Base-by-base conservation (phyloP, 768 basidiomycete species). In the Strobilomyces echinocephalus region DNA sequence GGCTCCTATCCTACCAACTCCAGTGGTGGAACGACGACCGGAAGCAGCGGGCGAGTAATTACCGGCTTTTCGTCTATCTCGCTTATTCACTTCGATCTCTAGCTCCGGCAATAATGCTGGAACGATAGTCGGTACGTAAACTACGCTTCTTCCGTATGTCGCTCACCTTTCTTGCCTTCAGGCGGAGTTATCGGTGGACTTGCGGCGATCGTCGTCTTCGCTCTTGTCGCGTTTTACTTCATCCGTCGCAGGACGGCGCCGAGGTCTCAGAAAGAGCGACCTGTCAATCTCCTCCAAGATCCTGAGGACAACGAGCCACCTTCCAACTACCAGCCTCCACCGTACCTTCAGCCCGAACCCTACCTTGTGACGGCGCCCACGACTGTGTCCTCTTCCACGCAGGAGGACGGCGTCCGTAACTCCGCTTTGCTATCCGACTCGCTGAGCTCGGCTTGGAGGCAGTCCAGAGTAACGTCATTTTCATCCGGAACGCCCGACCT, bases 291-390 rank as follows among this genome's bases (percentile, higher is more conserved):
- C n/a, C 72, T 89, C 21, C 75, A 82, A 1, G 73, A 76, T 43
- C 80, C 82, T 1, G 84, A 80, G 26, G 81, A 81, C 41, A 78
- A 74, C 34, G 73, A 74, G 12, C 69, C 70, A 1, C 57, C 63
- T 49, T 59, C 65, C 55, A 57, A 71, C 26, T 76, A 76, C 44
- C 79, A 83, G 38, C 78, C 83, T 8, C 87, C 86, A 5, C 79
- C 88, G 52, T 87, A 82, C 67, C 85, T 88, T 63, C 79, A 77
- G 31, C 88, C 88, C 0, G 85, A 90, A 57, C 89, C 89, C 3
- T 91, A 83, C 71, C 78, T 87, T 49, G 77, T 87, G 4, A 78
- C 86, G 0, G 83, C 83, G 42, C 83, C 85, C 12, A 81, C 82
- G 14, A 62, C 70, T 1, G 73, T 76, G 6, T 68, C 74, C 8